phyloP scores from a whole-genome alignment of 176 grass and related monocot species.

The Zoysia pacifica region DNA sequence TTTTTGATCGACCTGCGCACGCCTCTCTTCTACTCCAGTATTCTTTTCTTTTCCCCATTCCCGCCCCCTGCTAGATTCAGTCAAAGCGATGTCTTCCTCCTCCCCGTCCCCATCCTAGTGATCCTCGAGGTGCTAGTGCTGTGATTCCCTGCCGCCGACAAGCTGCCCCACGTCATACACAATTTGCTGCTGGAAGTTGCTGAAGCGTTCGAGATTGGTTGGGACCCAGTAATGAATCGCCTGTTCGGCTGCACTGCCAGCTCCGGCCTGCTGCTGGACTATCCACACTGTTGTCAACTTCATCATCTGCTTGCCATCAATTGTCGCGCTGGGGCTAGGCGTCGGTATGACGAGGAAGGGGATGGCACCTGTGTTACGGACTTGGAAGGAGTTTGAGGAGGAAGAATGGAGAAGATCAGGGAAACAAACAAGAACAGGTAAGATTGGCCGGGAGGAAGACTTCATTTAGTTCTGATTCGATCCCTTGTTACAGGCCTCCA shows the following conservation, averaged over 20 bases:
- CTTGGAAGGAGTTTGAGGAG: no score
- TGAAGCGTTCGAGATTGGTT: conserved; percentile 47
- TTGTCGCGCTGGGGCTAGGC: not conserved
- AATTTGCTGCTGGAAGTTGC: conserved; percentile 27
- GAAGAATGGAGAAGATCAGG: no score
- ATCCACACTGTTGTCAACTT: conserved; percentile 62
- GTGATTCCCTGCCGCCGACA: conserved; percentile 31
- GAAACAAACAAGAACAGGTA: no score
- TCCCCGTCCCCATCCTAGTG: conserved; percentile 30
- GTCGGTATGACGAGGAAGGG: conserved; percentile 60
- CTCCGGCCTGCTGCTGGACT: conserved; percentile 48
- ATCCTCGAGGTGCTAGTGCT: conserved; percentile 14
- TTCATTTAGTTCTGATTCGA: no score
- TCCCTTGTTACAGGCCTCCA: no score
- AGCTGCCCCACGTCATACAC: not conserved
- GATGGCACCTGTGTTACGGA: conserved; percentile 32
- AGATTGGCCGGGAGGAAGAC: no score
- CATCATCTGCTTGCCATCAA: conserved; percentile 38
- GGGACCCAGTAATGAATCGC: conserved; percentile 55
- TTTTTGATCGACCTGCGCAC: no score
- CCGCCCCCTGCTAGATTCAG: conserved; percentile 38
- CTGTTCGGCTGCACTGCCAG: conserved; percentile 25
- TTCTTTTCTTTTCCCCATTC: no score
- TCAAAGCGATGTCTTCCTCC: conserved; percentile 46
- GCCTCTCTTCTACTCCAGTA: no score